Conservation (phyloP, 257 asterid species). For the Gentiana macrophylla region DNA sequence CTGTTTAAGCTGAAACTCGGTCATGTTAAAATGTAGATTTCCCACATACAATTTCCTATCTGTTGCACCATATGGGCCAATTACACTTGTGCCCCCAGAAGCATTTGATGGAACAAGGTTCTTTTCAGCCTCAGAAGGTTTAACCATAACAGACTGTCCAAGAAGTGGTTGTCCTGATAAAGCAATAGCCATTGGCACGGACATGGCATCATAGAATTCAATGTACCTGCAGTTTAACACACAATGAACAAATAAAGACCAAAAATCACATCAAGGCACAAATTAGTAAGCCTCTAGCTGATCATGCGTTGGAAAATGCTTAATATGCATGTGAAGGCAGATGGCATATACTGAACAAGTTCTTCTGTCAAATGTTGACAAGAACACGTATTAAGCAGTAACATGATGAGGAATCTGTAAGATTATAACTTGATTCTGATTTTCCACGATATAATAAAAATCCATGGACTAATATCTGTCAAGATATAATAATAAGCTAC, state of each 20-base stretch:
- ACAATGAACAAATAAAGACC: background rate
- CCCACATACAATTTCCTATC: conserved; percentile 93
- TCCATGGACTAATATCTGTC: too few species aligned
- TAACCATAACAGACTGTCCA: conserved; percentile 98
- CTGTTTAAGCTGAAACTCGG: conserved; percentile 91
- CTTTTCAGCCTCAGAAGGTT: conserved; percentile 99
- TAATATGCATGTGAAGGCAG: background rate
- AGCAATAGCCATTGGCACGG: conserved; percentile 99
- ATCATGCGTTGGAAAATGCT: background rate
- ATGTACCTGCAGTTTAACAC: conserved; percentile 51
- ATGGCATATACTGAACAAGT: too few species aligned
- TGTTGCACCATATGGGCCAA: conserved; percentile 87
- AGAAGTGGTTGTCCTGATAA: conserved; percentile 80
- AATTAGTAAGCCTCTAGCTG: too few species aligned
- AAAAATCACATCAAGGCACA: too few species aligned
- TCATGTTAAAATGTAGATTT: conserved; percentile 91
- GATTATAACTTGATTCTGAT: too few species aligned
- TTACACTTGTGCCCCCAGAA: conserved; percentile 44
- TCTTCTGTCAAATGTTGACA: too few species aligned
- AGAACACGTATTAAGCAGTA: too few species aligned
- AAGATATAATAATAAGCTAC: too few species aligned
- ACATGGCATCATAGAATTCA: conserved; percentile 93
- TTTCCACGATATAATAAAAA: too few species aligned
- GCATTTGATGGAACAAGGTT: conserved; percentile 92
- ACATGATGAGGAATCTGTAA: too few species aligned